phyloP scores from a whole-genome alignment of 2,329 filamentous ascomycete species.

The Teratosphaeria pseudoeucalypti region DNA sequence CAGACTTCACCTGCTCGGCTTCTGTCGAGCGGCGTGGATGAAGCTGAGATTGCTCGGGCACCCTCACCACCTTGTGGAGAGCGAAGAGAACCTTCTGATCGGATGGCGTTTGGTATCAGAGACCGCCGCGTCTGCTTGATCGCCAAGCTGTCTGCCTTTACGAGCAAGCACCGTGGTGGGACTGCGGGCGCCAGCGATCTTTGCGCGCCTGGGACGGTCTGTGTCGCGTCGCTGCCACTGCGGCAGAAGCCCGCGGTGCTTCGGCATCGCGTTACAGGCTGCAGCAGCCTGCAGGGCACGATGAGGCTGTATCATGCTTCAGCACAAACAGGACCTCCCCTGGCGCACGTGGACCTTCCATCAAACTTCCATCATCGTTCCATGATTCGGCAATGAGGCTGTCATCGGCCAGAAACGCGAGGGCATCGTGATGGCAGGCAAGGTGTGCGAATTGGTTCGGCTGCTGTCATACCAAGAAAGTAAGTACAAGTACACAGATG shows the following conservation, averaged over 20 bases:
- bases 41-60: conserved; percentile 39
- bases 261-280: neutral
- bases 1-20: conserved; percentile 37
- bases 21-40: conserved; percentile 31
- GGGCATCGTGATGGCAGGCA: neutral
- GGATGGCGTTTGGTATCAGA: conserved; percentile 28
- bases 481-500: neutral
- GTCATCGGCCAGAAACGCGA: neutral
- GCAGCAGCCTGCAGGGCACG: neutral
- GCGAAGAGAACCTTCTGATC: conserved; percentile 36
- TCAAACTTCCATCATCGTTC: neutral
- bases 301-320: neutral
- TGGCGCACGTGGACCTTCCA: neutral
- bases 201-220: neutral
- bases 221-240: neutral
- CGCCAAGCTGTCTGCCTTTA: neutral
- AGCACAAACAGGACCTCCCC: neutral
- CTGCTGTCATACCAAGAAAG: neutral
- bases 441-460: neutral
- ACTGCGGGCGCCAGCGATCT: neutral
- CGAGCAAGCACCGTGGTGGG: neutral
- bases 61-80: conserved; percentile 37
- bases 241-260: neutral
- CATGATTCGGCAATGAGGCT: neutral
- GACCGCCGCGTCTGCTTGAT: neutral